These are phyloP conservation scores for Begonia loranthoides DNA, from an alignment of 306 rosid species.

Conservation along the genomic window DNA sequence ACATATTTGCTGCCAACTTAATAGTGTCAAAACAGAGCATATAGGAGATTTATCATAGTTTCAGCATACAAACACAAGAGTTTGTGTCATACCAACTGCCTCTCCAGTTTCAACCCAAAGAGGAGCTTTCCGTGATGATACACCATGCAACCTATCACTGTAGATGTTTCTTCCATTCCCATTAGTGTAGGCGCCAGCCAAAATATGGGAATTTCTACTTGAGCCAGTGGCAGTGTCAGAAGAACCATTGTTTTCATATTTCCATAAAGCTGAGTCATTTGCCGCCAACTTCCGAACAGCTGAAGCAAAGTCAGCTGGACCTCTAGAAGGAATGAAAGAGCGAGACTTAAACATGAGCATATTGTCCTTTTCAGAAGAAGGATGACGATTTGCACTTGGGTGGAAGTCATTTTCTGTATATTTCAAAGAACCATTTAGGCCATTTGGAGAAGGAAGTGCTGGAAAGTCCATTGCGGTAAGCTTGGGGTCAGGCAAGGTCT, in stretches of 20 bases:
- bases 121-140: slow-evolving; percentile 67
- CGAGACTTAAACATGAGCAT: slow-evolving; percentile 59
- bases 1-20: slow-evolving; percentile 78
- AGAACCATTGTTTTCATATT: slow-evolving; percentile 63
- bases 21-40: slow-evolving; percentile 33
- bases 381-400: slow-evolving; percentile 44
- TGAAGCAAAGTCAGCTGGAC: slow-evolving; percentile 73
- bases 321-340: slow-evolving; percentile 52
- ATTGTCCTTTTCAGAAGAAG: slow-evolving; percentile 51
- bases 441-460: slow-evolving; percentile 48
- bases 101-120: slow-evolving; percentile 98
- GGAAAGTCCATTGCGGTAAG: slow-evolving; percentile 78
- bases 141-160: slow-evolving; percentile 58
- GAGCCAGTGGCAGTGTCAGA: slow-evolving; percentile 65
- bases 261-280: slow-evolving; percentile 88
- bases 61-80: slow-evolving; percentile 24
- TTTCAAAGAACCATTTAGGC: slow-evolving; percentile 40
- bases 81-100: slow-evolving; percentile 56
- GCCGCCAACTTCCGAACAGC: slow-evolving; percentile 85
- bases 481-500: slow-evolving; percentile 64
- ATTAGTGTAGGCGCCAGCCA: slow-evolving; percentile 41
- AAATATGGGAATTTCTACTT: slow-evolving; percentile 56
- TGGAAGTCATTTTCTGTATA: slow-evolving; percentile 60
- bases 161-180: slow-evolving; percentile 54
- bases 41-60: slow-evolving; percentile 12